phyloP scores from a whole-genome alignment of 192 early-diverging fungal genomes.

The Coemansia sp. region DNA sequence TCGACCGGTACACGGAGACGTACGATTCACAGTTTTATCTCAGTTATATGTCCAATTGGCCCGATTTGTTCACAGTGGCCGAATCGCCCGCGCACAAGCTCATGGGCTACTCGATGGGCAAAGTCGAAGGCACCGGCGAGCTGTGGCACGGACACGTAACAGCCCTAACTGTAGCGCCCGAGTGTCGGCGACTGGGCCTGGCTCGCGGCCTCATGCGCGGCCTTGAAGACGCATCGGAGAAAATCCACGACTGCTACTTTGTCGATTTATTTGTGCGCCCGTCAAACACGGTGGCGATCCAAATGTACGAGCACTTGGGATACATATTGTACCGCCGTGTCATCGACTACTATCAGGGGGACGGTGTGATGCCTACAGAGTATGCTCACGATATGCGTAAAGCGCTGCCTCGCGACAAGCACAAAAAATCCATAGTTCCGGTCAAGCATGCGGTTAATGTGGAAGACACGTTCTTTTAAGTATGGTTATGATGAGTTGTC shows the following conservation, averaged over 20 bases:
- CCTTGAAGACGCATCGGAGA: conserved; percentile 88
- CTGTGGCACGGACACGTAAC: conserved; percentile 99
- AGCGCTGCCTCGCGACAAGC: conserved; percentile 79
- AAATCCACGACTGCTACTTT: conserved; percentile 69
- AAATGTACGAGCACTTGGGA: conserved; percentile 90
- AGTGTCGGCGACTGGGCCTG: conserved; percentile 88
- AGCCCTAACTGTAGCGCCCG: conserved; percentile 93
- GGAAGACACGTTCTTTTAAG: conserved; percentile 13
- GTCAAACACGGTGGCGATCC: conserved; percentile 89
- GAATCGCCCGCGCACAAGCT: conserved; percentile 64
- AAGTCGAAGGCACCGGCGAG: conserved; percentile 84
- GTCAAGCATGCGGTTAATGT: conserved; percentile 30
- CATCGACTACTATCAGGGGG: conserved; percentile 77
- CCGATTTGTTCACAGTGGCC: conserved; percentile 87
- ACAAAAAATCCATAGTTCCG: conserved; percentile 49
- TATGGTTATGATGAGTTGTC: conserved; percentile 7
- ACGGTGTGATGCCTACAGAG: conserved; percentile 67
- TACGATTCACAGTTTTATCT: conserved; percentile 96
- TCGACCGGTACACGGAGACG: conserved; percentile 93
- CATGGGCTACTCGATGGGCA: conserved; percentile 95
- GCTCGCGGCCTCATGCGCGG: conserved; percentile 86
- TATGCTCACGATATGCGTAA: conserved; percentile 97
- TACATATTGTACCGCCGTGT: conserved; percentile 91
- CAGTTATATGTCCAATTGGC: conserved; percentile 89
- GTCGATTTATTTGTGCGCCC: conserved; percentile 95